Evolutionary conservation across 805 yeast species (phyloP).

Genomic region (Ogataea kodamae): DNA sequence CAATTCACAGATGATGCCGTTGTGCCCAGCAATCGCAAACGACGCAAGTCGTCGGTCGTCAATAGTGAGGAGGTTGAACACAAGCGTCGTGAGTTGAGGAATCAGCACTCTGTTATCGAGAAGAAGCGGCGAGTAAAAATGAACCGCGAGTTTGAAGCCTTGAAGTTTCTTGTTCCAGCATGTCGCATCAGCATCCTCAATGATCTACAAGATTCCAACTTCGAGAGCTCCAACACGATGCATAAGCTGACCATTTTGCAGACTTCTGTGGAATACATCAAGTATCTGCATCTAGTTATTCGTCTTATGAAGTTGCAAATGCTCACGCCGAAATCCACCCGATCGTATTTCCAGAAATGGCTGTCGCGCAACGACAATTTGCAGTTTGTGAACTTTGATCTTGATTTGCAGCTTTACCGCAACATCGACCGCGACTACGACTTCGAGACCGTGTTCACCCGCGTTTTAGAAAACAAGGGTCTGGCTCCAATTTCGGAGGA

Average conservation of each 20-base stretch:
- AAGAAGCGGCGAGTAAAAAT: slow-evolving; percentile 74
- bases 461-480: slow-evolving; percentile 31
- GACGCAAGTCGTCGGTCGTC: slow-evolving; percentile 27
- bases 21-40: too few species aligned
- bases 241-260: slow-evolving; percentile 78
- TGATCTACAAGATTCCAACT: slow-evolving; percentile 27
- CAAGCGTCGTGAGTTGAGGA: slow-evolving; percentile 46
- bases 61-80: slow-evolving; percentile 35
- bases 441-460: slow-evolving; percentile 39
- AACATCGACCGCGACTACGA: slow-evolving; percentile 54
- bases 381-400: slow-evolving; percentile 50
- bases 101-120: slow-evolving; percentile 75
- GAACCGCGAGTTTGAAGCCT: slow-evolving; percentile 79
- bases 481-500: slow-evolving; percentile 18
- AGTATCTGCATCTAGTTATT: slow-evolving; percentile 61
- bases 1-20: too few species aligned
- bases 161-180: slow-evolving; percentile 74
- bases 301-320: slow-evolving; percentile 48
- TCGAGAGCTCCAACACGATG: slow-evolving; percentile 41
- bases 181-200: slow-evolving; percentile 49
- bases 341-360: slow-evolving; percentile 28
- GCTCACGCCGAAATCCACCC: slow-evolving; percentile 24
- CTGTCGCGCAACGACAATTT: slow-evolving; percentile 36
- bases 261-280: slow-evolving; percentile 78
- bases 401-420: slow-evolving; percentile 57